These are phyloP conservation scores for Pseudonitzschia pungens DNA, from an alignment of 108 stramenopile genomes.

Conservation along the genomic window DNA sequence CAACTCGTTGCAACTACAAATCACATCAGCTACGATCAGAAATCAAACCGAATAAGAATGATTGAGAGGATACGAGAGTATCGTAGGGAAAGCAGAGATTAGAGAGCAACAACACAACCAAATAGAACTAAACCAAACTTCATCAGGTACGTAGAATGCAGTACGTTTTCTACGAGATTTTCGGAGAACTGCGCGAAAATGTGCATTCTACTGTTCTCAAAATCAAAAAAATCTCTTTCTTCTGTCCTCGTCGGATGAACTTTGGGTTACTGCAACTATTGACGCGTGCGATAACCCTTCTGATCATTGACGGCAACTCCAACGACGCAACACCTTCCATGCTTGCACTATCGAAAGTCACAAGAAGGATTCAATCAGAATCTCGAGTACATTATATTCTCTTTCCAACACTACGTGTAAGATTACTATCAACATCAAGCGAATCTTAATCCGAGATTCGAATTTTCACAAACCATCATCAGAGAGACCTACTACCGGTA, in stretches of 20 bases:
- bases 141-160: conserved; percentile 1
- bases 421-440: neutral
- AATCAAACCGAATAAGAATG: conserved; percentile 5
- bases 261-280: neutral
- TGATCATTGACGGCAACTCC: neutral
- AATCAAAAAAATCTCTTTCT: neutral
- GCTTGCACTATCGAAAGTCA: neutral
- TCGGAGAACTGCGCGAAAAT: neutral
- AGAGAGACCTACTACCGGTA: neutral
- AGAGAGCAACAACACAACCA: neutral
- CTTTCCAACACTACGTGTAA: too few relatives aligned
- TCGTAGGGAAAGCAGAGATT: neutral
- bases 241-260: neutral
- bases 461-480: neutral
- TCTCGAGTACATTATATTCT: neutral
- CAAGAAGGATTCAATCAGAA: too few relatives aligned
- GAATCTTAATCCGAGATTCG: conserved; percentile 4
- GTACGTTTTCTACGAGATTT: conserved; percentile 14
- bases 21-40: neutral
- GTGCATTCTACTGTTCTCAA: neutral
- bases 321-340: neutral
- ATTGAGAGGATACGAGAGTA: conserved; percentile 7
- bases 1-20: too few relatives aligned
- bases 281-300: neutral
- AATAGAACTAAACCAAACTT: neutral